Evolutionary conservation across 306 rosid genomes (phyloP).

Genomic region (Sesbania bispinosa): DNA sequence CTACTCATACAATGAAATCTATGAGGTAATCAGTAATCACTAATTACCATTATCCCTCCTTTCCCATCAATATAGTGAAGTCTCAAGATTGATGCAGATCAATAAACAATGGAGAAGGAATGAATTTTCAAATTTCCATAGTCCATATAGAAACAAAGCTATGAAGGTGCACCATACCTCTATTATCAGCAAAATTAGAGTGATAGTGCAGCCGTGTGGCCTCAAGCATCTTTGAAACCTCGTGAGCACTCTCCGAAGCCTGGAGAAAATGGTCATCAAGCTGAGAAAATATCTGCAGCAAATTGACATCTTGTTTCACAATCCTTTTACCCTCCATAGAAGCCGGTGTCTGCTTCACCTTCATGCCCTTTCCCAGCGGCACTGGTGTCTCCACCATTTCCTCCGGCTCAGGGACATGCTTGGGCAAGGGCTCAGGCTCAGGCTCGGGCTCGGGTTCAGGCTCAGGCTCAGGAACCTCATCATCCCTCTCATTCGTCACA

Average conservation of each 20-base stretch:
- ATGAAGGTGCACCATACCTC: slow-evolving; percentile 41
- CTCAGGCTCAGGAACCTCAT: background rate
- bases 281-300: slow-evolving; percentile 45
- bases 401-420: slow-evolving; percentile 25
- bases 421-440: background rate
- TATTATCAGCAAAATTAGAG: slow-evolving; percentile 87
- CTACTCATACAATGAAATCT: background rate
- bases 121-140: background rate
- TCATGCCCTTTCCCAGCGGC: slow-evolving; percentile 25
- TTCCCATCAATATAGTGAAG: background rate
- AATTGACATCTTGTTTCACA: slow-evolving; percentile 35
- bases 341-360: slow-evolving; percentile 42
- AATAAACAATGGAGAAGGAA: background rate
- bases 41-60: background rate
- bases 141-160: background rate
- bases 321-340: slow-evolving; percentile 48
- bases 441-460: too few species aligned
- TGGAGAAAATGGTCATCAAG: slow-evolving; percentile 78
- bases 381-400: slow-evolving; percentile 28
- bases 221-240: slow-evolving; percentile 88
- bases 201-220: slow-evolving; percentile 82
- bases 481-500: slow-evolving; percentile 1
- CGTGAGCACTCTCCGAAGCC: slow-evolving; percentile 80
- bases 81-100: background rate
- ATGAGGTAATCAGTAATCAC: slow-evolving; percentile 1